These are phyloP conservation scores for Chaetomium strumarium DNA, from an alignment of 2,329 filamentous ascomycete species.

Conservation along the genomic window DNA sequence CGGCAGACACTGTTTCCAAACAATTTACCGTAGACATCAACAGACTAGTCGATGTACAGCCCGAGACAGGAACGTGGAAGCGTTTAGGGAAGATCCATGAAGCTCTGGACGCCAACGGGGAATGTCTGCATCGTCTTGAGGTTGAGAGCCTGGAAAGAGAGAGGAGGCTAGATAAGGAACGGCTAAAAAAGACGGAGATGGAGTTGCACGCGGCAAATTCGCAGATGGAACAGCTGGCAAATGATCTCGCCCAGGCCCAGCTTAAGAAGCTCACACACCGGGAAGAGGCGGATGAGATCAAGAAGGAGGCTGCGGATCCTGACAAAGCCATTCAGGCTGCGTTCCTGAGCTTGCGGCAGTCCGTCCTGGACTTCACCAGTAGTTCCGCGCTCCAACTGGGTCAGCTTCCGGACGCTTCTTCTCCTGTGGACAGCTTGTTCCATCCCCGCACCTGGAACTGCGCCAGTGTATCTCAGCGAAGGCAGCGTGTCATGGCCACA, in stretches of 20 bases:
- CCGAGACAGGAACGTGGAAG: background rate
- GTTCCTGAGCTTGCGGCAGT: background rate
- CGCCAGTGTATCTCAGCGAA: background rate
- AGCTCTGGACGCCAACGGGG: background rate
- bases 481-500: constrained; percentile 13
- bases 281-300: background rate
- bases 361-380: constrained; percentile 1
- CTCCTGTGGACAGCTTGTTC: background rate
- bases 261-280: background rate
- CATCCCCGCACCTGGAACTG: constrained; percentile 6
- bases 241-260: background rate
- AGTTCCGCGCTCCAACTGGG: constrained; percentile 1
- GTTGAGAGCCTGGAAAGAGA: background rate
- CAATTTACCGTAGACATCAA: background rate
- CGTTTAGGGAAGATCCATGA: background rate
- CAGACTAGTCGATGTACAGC: background rate
- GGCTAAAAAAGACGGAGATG: background rate
- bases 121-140: background rate
- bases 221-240: background rate
- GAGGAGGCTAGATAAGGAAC: background rate
- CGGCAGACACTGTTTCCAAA: background rate
- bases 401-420: background rate
- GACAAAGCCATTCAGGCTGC: background rate
- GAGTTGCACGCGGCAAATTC: background rate
- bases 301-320: background rate